Evolutionary conservation across 2,329 filamentous ascomycete species (phyloP).

Genomic region (Arachnopeziza araneosa): DNA sequence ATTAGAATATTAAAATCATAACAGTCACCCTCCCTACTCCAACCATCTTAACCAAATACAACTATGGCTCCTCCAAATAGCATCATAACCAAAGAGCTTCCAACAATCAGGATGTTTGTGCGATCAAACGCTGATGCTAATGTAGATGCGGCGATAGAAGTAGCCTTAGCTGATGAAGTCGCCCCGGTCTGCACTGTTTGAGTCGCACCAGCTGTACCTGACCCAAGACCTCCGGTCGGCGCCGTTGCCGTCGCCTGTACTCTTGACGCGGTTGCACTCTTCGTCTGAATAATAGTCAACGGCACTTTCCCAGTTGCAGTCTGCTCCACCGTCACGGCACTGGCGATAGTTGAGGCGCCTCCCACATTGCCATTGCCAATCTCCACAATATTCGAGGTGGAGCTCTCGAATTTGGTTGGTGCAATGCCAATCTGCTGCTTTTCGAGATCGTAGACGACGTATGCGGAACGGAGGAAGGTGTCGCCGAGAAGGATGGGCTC

Average conservation of each 20-base stretch:
- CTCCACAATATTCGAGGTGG: slow-evolving; percentile 40
- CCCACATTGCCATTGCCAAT: slow-evolving; percentile 34
- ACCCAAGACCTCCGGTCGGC: not conserved
- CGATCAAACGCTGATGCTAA: not conserved
- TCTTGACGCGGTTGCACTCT: not conserved
- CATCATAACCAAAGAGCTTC: not conserved
- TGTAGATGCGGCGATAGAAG: not conserved
- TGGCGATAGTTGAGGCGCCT: not conserved
- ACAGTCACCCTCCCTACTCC: no score
- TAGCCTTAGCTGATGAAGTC: not conserved
- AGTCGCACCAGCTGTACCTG: not conserved
- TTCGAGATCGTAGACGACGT: slow-evolving; percentile 7
- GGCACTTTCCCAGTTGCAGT: not conserved
- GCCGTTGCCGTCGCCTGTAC: not conserved
- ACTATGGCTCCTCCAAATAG: not conserved
- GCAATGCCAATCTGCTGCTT: slow-evolving; percentile 47
- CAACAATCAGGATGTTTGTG: not conserved
- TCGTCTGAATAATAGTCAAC: not conserved
- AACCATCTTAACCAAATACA: not conserved
- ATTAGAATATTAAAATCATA: no score
- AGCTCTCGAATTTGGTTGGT: slow-evolving; percentile 43
- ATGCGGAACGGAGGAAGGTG: slow-evolving; percentile 10
- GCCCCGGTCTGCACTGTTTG: not conserved
- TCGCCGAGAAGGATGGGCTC: slow-evolving; percentile 7
- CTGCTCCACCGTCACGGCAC: not conserved